These are phyloP conservation scores for Tympanopsis confertula DNA, from an alignment of 2,329 filamentous ascomycete species.

Conservation along the genomic window DNA sequence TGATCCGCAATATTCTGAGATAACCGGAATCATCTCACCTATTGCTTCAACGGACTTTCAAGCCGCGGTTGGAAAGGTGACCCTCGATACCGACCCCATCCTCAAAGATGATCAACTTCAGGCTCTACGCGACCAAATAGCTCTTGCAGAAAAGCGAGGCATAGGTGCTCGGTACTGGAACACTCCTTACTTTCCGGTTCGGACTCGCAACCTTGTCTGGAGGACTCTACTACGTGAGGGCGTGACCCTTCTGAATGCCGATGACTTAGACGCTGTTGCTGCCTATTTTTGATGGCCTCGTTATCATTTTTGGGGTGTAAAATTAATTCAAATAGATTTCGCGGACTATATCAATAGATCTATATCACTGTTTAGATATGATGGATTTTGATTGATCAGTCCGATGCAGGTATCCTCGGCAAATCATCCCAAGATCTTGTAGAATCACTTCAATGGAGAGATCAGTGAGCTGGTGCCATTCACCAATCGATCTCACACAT, in stretches of 20 bases:
- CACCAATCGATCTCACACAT: too few relatives aligned
- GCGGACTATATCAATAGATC: too few relatives aligned
- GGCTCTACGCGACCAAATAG: conserved; percentile 37
- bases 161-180: conserved; percentile 54
- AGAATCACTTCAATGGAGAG: too few relatives aligned
- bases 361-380: too few relatives aligned
- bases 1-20: conserved; percentile 22
- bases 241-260: conserved; percentile 50
- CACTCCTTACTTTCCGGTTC: conserved; percentile 44
- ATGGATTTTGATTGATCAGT: too few relatives aligned
- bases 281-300: conserved; percentile 12
- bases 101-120: conserved; percentile 34
- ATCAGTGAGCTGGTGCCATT: too few relatives aligned
- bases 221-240: conserved; percentile 40
- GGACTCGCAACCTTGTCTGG: conserved; percentile 48
- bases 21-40: conserved; percentile 34
- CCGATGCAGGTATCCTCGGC: too few relatives aligned
- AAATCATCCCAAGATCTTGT: too few relatives aligned
- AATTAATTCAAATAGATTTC: too few relatives aligned
- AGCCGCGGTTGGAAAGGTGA: conserved; percentile 1
- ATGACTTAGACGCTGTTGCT: conserved; percentile 43
- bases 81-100: neutral
- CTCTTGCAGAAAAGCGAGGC: conserved; percentile 37
- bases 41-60: conserved; percentile 41
- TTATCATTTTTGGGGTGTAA: too few relatives aligned